Evolutionary conservation across 495 filamentous ascomycete genomes (phyloP).

Genomic region (Thozetella sp.): DNA sequence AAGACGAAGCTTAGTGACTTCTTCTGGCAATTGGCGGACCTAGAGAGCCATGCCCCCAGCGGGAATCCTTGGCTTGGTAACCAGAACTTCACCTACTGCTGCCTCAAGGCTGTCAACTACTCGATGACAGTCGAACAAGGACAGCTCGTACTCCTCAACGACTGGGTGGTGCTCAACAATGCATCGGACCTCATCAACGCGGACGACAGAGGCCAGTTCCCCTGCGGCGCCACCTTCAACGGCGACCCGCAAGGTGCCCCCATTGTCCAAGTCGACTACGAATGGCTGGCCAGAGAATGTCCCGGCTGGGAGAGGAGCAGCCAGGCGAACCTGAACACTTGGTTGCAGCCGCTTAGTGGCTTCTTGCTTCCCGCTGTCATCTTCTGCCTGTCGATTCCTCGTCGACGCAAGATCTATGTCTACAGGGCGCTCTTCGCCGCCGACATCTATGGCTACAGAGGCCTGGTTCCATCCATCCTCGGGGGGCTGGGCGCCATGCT

Average conservation of each 20-base stretch:
- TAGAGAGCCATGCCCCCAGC: not conserved
- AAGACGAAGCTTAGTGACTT: slow-evolving; percentile 7
- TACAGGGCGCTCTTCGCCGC: slow-evolving; percentile 6
- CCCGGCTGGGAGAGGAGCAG: slow-evolving; percentile 13
- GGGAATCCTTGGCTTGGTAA: slow-evolving; percentile 9
- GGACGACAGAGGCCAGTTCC: too few relatives aligned
- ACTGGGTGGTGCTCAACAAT: slow-evolving; percentile 4
- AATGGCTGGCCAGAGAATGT: slow-evolving; percentile 14
- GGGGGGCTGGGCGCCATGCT: slow-evolving; percentile 13
- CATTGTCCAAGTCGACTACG: slow-evolving; percentile 18
- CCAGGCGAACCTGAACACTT: slow-evolving; percentile 9
- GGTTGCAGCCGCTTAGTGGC: slow-evolving; percentile 19
- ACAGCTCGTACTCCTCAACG: slow-evolving; percentile 8
- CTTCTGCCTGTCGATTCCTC: slow-evolving; percentile 24
- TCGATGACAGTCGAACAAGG: not conserved
- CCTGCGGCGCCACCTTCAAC: slow-evolving; percentile 26
- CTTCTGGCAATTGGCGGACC: slow-evolving; percentile 5
- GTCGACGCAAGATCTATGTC: slow-evolving; percentile 17
- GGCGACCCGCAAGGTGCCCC: slow-evolving; percentile 19
- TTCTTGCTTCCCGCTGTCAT: slow-evolving; percentile 22
- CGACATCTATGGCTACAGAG: not conserved
- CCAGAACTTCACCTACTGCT: slow-evolving; percentile 17
- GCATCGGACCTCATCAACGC: not conserved
- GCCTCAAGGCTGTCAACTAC: slow-evolving; percentile 10
- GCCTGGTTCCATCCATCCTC: slow-evolving; percentile 1